Conservation (phyloP, 1,284 basidiomycete species). For the Malassezia caprae region DNA sequence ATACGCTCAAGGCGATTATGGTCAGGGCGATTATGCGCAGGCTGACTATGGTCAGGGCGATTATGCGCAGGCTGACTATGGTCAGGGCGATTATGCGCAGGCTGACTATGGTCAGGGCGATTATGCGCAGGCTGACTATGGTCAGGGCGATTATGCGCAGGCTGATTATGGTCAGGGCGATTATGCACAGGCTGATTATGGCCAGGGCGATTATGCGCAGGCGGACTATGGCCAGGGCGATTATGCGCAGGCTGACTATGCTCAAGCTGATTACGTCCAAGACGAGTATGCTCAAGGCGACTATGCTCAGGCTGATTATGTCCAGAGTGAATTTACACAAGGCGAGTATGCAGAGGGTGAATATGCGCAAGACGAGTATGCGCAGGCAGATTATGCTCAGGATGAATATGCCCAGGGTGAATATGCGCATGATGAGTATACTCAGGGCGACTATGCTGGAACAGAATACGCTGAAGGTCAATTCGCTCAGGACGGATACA, state of each 20-base stretch:
- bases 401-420: not conserved
- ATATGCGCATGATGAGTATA: not conserved
- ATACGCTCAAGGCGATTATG: slow-evolving; percentile 5
- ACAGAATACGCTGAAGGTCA: not conserved
- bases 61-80: not conserved
- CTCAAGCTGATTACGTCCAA: not conserved
- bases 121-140: not conserved
- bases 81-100: not conserved
- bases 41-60: slow-evolving; percentile 1
- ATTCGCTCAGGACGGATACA: not conserved
- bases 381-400: not conserved
- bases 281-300: not conserved
- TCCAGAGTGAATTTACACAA: slow-evolving; percentile 1
- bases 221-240: slow-evolving; percentile 4
- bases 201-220: not conserved
- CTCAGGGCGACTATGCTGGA: slow-evolving; percentile 2
- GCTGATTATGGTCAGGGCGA: not conserved
- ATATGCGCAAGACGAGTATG: slow-evolving; percentile 7
- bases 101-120: slow-evolving; percentile 6
- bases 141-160: not conserved
- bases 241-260: slow-evolving; percentile 12
- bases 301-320: not conserved
- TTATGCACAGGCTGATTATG: not conserved
- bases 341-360: slow-evolving; percentile 6
- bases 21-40: not conserved